Evolutionary conservation across 2,329 filamentous ascomycete genomes (phyloP).

Genomic region (Venturia effusa): DNA sequence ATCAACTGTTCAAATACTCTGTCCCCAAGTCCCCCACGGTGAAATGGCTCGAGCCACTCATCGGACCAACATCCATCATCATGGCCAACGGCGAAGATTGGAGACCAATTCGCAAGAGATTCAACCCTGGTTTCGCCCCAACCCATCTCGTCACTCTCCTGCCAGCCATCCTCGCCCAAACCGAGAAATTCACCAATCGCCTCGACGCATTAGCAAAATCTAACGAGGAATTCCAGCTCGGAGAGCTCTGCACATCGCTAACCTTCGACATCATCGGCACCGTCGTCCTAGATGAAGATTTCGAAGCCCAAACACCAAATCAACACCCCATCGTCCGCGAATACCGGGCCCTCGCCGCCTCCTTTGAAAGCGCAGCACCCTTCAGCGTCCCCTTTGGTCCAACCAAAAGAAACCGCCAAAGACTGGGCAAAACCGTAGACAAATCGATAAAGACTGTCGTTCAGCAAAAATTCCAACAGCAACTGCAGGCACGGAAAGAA

Average conservation of each 20-base stretch:
- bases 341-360: neutral
- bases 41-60: constrained; percentile 14
- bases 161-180: constrained; percentile 9
- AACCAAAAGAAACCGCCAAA: neutral
- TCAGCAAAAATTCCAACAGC: constrained; percentile 13
- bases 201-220: constrained; percentile 5
- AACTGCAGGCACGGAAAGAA: neutral
- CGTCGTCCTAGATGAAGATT: constrained; percentile 10
- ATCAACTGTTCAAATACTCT: constrained; percentile 22
- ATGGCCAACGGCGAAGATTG: constrained; percentile 13
- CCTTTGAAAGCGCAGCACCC: neutral
- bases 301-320: constrained; percentile 10
- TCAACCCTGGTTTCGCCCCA: constrained; percentile 14
- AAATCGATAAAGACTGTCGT: constrained; percentile 16
- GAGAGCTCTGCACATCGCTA: constrained; percentile 2
- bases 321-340: constrained; percentile 5
- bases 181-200: constrained; percentile 3
- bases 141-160: constrained; percentile 10
- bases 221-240: constrained; percentile 11
- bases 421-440: constrained; percentile 13
- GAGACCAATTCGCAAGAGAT: constrained; percentile 14
- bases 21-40: constrained; percentile 25
- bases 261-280: constrained; percentile 14
- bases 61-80: constrained; percentile 23
- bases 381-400: neutral